Percentiles rank a stretch among this genome's conserved stretches.
phyloP scores from a whole-genome alignment of 768 basidiomycete genomes.

The Trametes villosa region DNA sequence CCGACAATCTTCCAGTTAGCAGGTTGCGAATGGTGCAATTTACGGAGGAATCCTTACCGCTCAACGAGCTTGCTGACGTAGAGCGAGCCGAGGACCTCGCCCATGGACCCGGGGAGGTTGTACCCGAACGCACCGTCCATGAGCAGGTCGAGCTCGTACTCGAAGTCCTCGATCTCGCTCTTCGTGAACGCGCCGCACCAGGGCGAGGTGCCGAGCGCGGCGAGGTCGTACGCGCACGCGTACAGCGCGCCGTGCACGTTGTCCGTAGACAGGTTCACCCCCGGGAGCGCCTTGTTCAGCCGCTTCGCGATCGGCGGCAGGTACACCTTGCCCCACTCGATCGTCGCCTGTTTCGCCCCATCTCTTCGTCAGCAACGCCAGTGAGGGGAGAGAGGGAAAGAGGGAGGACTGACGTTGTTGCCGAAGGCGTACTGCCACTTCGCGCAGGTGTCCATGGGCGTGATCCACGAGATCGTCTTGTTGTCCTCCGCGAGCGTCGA shows the following conservation, averaged over 20 bases:
- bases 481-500: constrained; percentile 38
- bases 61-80: constrained; percentile 45
- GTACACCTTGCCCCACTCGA: constrained; percentile 40
- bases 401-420: constrained; percentile 29
- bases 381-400: background rate
- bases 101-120: constrained; percentile 38
- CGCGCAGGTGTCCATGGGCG: constrained; percentile 45
- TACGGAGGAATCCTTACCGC: constrained; percentile 29
- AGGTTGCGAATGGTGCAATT: too few relatives aligned
- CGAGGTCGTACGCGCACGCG: constrained; percentile 47
- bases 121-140: constrained; percentile 45
- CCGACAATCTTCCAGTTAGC: too few relatives aligned
- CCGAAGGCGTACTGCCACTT: constrained; percentile 40
- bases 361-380: background rate
- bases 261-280: constrained; percentile 37
- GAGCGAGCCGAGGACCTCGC: constrained; percentile 43
- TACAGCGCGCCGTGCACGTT: constrained; percentile 47
- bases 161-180: constrained; percentile 40
- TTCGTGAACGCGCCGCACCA: constrained; percentile 45
- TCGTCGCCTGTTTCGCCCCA: constrained; percentile 26
- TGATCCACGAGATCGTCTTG: constrained; percentile 46
- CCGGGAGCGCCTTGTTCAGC: constrained; percentile 40
- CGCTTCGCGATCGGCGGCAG: constrained; percentile 41
- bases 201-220: constrained; percentile 40
- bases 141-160: constrained; percentile 47